Base-by-base conservation (phyloP, 306 rosid genomes). In the Coriaria nepalensis region DNA sequence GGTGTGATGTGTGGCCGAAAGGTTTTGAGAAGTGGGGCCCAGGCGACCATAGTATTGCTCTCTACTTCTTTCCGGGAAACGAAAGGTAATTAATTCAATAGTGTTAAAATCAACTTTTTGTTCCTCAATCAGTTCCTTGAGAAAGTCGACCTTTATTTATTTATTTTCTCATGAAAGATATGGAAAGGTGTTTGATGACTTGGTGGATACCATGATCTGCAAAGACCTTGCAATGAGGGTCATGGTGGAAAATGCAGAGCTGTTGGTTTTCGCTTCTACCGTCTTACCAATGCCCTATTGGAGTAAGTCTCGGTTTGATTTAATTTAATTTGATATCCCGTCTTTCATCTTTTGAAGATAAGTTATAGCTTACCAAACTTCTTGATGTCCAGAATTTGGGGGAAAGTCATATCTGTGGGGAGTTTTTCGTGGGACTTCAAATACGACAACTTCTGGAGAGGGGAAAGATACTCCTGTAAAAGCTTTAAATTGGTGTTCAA, bases 331-430 rank as follows among this genome's bases (percentile, higher is more conserved):
- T 33, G 40, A 57, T 57, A 32, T 32, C 47, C 40, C 29, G 4
- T 48, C 50, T 48, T 47, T 42, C n/a, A 9, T 64, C 39, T 43
- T 65, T 42, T 59, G 56, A 60, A n/a, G n/a, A 12, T 29, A 13
- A 44, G 40, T 47, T 15, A 9, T 29, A 13, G 47, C 47, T 42
- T 47, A 40, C 33, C 35, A 35, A 45, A 33, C 47, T 40, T 40
- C 14, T 62, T 13, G 61, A 42, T 59, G 60, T 76, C 64, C 83
- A 83, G 97, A 70, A 64, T 72, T 81, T 71, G 78, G 65, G 42
- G 9, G 59, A 1, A 88, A 77, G 64, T 59, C 69, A 36, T 88
- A 80, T 56, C 66, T 88, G 56, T 88, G 93, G 93, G 97, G 97
- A 2, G 86, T 72, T 37, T 88, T 81, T 59, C 78, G 75, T 62